Conservation (phyloP, 176 grass and related monocot species). For the Musa schizocarpa region DNA sequence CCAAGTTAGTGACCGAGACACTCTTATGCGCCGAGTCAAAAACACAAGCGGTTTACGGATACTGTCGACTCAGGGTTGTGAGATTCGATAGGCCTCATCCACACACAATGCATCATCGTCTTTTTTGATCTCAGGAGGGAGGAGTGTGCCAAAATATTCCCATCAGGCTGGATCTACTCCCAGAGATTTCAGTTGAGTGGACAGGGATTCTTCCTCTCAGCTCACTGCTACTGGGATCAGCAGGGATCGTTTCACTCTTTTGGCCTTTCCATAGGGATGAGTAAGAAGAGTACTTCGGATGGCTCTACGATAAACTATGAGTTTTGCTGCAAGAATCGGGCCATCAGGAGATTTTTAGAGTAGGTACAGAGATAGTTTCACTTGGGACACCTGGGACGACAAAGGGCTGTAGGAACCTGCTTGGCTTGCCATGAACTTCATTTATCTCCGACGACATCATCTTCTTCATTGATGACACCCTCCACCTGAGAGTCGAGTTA, state of each 20-base stretch:
- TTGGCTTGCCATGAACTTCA: conserved; percentile 11
- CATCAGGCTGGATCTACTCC: conserved; percentile 19
- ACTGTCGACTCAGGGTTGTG: conserved; percentile 18
- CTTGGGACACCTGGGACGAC: conserved; percentile 16
- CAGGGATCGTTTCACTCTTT: conserved; percentile 24
- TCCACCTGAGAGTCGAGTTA: conserved; percentile 21
- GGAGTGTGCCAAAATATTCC: conserved; percentile 8
- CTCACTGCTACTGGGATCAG: conserved; percentile 23
- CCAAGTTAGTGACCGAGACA: conserved; percentile 17
- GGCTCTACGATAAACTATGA: conserved; percentile 18
- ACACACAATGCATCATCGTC: conserved; percentile 13
- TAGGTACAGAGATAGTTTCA: conserved; percentile 19
- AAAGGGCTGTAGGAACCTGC: conserved; percentile 15
- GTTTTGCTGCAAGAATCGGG: conserved; percentile 9
- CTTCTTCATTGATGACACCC: conserved; percentile 20
- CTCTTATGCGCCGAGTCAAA: conserved; percentile 16
- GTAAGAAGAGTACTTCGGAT: conserved; percentile 7
- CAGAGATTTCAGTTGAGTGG: conserved; percentile 18
- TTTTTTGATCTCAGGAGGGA: conserved; percentile 21
- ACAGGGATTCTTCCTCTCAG: conserved; percentile 25
- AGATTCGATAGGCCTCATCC: conserved; percentile 22
- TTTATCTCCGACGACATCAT: conserved; percentile 18
- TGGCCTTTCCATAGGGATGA: conserved; percentile 24
- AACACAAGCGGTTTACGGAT: conserved; percentile 7
- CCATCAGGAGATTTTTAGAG: conserved; percentile 12